Base-by-base conservation (phyloP, 306 rosid genomes). In the Adenanthera pavonina region DNA sequence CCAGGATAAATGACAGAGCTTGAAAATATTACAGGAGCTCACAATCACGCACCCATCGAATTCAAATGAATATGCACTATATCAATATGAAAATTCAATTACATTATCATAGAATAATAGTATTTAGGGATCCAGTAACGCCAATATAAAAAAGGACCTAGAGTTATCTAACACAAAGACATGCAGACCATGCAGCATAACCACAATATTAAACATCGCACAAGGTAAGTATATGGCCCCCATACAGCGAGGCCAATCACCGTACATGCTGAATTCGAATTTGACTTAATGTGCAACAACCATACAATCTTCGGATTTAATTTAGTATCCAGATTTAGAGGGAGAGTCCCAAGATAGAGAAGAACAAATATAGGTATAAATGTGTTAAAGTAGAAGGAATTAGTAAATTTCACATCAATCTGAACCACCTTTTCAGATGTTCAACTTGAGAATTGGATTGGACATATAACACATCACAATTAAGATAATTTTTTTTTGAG, bases 21-120 rank as follows among this genome's bases (percentile, higher is more conserved):
- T 35, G 70, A 16, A 36, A 7, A 25, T 6, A 65, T 67, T 67
- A 54, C 7, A 35, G 17, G 60, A 77, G 64, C 52, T 46, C 20
- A 52, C 40, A 47, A 73, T 56, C 81, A 34, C 19, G 53, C 48
- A 10, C 66, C 38, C 38, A 30, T 30, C 67, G 30, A 13, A 30
- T 60, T 60, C 38, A 46, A 74, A 43, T 72, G 67, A 69, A 60
- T 47, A 46, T 14, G 57, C 48, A 69, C 20, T 30, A 51, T 16
- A 36, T 19, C 41, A 67, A 20, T 59, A 73, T 43, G 66, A 62
- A 36, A 54, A 76, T 78, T 77, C 25, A 52, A 30, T 67, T 46
- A 54, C 25, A 38, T 43, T 65, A 17, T 41, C 43, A 52, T 69
- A 61, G 74, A 79, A 74, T 51, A 75, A 14, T 13, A 69, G 20